phyloP scores from a whole-genome alignment of 768 basidiomycete genomes.

The Amanita jacksonii region DNA sequence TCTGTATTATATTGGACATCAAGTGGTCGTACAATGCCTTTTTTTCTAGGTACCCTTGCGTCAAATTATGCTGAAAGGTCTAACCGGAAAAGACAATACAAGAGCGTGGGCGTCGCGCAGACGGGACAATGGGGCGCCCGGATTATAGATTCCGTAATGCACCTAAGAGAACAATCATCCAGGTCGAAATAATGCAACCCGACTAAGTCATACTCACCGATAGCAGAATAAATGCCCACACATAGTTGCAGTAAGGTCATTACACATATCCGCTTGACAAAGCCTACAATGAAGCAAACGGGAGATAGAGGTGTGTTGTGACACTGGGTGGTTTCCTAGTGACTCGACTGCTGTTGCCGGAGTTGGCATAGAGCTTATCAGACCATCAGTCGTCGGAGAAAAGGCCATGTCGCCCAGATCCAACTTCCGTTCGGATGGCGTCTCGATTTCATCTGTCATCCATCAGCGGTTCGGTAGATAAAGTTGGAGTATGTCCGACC shows the following conservation, averaged over 20 bases:
- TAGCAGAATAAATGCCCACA: conserved; percentile 60
- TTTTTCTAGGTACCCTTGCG: neutral
- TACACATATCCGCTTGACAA: conserved; percentile 38
- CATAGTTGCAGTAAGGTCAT: conserved; percentile 46
- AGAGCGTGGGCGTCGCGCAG: conserved; percentile 37
- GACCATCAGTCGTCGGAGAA: too few relatives aligned
- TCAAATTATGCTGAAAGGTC: conserved; percentile 21
- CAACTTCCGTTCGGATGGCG: too few relatives aligned
- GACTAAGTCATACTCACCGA: conserved; percentile 25
- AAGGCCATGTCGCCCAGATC: neutral
- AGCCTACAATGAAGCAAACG: conserved; percentile 36
- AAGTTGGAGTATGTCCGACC: too few relatives aligned
- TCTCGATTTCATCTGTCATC: too few relatives aligned
- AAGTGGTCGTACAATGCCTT: too few relatives aligned
- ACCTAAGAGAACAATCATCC: conserved; percentile 25
- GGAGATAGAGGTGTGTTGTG: conserved; percentile 6
- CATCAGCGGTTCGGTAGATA: too few relatives aligned
- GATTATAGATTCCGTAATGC: conserved; percentile 41
- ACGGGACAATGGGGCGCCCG: conserved; percentile 40
- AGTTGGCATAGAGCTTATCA: neutral
- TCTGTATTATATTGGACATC: too few relatives aligned
- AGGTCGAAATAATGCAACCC: neutral
- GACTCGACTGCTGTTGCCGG: conserved; percentile 1
- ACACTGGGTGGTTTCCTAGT: neutral
- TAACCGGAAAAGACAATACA: conserved; percentile 50